These are phyloP conservation scores for Diaporthe sp. DNA, from an alignment of 2,329 filamentous ascomycete genomes.

Conservation along the genomic window DNA sequence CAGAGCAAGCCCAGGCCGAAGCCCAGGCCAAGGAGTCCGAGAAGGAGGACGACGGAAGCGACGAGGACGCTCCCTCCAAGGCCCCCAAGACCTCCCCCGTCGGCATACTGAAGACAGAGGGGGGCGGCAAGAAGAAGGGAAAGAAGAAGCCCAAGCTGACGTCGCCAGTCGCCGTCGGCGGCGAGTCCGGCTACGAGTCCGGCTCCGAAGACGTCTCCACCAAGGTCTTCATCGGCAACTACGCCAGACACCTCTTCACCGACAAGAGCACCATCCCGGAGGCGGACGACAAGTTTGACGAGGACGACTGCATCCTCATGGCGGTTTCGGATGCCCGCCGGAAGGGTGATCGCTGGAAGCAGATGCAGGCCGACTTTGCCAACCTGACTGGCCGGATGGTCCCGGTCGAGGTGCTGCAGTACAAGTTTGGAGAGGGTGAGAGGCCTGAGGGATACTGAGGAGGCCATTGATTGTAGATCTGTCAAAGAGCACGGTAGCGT, in stretches of 20 bases:
- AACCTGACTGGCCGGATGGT: constrained; percentile 60
- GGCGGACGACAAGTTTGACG: constrained; percentile 39
- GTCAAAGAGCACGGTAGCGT: neutral
- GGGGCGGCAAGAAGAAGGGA: constrained; percentile 7
- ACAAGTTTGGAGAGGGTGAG: constrained; percentile 52
- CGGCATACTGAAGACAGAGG: neutral
- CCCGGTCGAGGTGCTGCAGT: constrained; percentile 54
- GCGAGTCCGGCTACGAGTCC: constrained; percentile 49
- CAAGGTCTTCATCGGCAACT: constrained; percentile 37
- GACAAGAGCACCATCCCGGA: constrained; percentile 28
- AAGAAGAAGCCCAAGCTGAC: constrained; percentile 38
- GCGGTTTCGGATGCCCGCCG: constrained; percentile 53
- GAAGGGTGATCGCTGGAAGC: constrained; percentile 54
- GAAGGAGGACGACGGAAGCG: neutral
- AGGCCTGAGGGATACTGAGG: constrained; percentile 38
- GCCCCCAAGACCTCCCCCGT: neutral
- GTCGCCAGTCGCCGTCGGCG: constrained; percentile 44
- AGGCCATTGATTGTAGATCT: neutral
- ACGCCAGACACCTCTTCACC: constrained; percentile 18
- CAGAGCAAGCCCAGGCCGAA: constrained; percentile 30
- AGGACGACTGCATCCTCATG: constrained; percentile 49
- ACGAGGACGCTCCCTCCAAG: constrained; percentile 18
- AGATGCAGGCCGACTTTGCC: constrained; percentile 60
- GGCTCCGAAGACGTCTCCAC: constrained; percentile 40
- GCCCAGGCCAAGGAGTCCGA: neutral